phyloP scores from a whole-genome alignment of 2,329 filamentous ascomycete species.

The Trichoderma sp. region DNA sequence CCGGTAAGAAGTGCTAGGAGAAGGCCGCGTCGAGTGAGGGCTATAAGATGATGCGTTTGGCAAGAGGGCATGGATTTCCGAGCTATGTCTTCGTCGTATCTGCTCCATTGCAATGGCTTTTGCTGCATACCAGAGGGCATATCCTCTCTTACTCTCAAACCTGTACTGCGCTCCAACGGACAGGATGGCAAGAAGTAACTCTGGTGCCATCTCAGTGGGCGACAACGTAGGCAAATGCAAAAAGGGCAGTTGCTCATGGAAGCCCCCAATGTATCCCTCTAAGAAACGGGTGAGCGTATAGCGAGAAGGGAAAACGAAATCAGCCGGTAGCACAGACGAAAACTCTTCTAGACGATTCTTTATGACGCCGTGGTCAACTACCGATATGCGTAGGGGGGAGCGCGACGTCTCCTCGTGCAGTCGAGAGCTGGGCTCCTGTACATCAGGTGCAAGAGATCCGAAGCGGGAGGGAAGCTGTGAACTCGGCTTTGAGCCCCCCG shows the following conservation, averaged over 20 bases:
- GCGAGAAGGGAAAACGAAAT: conserved; percentile 69
- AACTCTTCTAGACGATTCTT: conserved; percentile 63
- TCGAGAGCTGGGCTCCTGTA: conserved; percentile 29
- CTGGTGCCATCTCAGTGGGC: conserved; percentile 64
- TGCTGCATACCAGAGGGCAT: conserved; percentile 62
- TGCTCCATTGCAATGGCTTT: conserved; percentile 61
- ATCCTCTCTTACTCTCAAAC: conserved; percentile 60
- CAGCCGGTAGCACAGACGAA: conserved; percentile 58
- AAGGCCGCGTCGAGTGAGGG: conserved; percentile 60
- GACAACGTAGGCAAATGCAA: conserved; percentile 68
- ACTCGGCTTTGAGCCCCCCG: conserved; percentile 48
- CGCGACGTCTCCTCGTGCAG: conserved; percentile 36
- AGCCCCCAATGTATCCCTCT: conserved; percentile 69
- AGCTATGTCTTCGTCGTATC: conserved; percentile 57
- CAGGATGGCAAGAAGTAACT: conserved; percentile 66
- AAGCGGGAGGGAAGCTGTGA: conserved; percentile 58
- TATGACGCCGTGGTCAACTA: conserved; percentile 56
- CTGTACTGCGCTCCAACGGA: conserved; percentile 69
- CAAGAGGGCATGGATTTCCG: conserved; percentile 57
- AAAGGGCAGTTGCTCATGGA: conserved; percentile 59
- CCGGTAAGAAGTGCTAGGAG: conserved; percentile 57
- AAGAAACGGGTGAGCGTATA: conserved; percentile 69
- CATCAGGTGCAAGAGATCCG: conserved; percentile 54
- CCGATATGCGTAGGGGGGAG: conserved; percentile 51
- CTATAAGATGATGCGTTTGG: conserved; percentile 61